Evolutionary conservation across 495 filamentous ascomycete genomes (phyloP), one percentile per base, ranked within the genome.

Genomic region (Aspergillus steynii): DNA sequence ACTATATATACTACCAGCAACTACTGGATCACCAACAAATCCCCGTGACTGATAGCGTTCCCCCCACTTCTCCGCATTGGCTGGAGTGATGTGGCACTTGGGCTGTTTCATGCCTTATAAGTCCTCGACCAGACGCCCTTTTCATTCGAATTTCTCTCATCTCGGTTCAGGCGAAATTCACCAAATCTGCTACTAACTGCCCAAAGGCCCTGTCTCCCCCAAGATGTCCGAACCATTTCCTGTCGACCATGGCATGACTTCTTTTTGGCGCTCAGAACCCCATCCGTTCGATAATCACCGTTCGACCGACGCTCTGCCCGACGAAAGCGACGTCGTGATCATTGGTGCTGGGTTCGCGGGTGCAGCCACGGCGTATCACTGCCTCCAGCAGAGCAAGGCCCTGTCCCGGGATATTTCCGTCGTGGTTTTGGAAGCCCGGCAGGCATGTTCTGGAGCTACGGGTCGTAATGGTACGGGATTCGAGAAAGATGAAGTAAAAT

Each of bases 401-500:
- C 15, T 72, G 8, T 59, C 20, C n/a, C n/a, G 53, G n/a, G 50
- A 60, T 0, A 68, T 68, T 20, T 72, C 68, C 0, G 77, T 93
- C 7, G 80, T 92, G 2, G 88, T 95, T 77, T 73, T 96, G 4
- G 92, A 96, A 72, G 91, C 91, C 14, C 80, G 90, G 53, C 87
- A 94, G 77, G 90, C 87, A 15, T 93, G 90, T 69, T 92, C 83
- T 73, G 91, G 92, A 4, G 92, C 91, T 20, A 94, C 92, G 4
- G 91, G 90, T 3, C 74, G 90, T 4, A 78, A 78, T 61, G 75
- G 75, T 56, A 57, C 20, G 20, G 20, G 20, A 20, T 20, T 29
- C 7, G 27, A 10, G 25, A 55, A 26, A 45, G 3, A 4, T 14
- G 5, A 8, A n/a, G 4, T 25, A 25, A 5, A 34, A 37, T 29